A percentile compares a stretch with the other conserved stretches of the same genome.
Conservation (phyloP, 2,329 filamentous ascomycete species). For the Nemania diffusa region DNA sequence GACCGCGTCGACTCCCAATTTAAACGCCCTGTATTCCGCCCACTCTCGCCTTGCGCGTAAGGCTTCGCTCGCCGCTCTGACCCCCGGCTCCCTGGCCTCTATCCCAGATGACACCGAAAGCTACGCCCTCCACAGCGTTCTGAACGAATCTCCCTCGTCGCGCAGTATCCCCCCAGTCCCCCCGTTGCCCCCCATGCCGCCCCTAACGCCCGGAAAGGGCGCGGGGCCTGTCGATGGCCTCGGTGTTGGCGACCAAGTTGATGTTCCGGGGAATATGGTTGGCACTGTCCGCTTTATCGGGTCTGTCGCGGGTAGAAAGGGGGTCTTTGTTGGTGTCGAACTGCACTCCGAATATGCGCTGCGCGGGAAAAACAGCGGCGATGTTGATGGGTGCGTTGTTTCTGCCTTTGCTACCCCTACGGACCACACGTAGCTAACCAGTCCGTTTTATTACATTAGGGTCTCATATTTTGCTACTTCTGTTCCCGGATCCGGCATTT, state of each 20-base stretch:
- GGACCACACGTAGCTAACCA: slow-evolving; percentile 33
- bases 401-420: slow-evolving; percentile 7
- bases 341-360: slow-evolving; percentile 81
- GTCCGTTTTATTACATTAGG: slow-evolving; percentile 52
- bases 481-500: slow-evolving; percentile 86
- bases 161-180: slow-evolving; percentile 27
- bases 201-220: slow-evolving; percentile 63
- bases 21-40: slow-evolving; percentile 62
- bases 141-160: slow-evolving; percentile 52
- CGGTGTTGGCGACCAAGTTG: slow-evolving; percentile 83
- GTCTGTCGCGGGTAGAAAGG: slow-evolving; percentile 86
- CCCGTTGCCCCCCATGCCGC: slow-evolving; percentile 60
- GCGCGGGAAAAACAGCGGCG: slow-evolving; percentile 93
- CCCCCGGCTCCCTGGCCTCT: slow-evolving; percentile 68
- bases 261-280: slow-evolving; percentile 92
- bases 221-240: slow-evolving; percentile 62
- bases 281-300: slow-evolving; percentile 92
- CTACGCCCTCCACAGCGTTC: slow-evolving; percentile 68
- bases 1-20: slow-evolving; percentile 68
- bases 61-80: slow-evolving; percentile 76
- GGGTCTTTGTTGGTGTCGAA: slow-evolving; percentile 92
- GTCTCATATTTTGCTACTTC: slow-evolving; percentile 84
- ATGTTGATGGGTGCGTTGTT: slow-evolving; percentile 82
- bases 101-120: slow-evolving; percentile 74
- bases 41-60: slow-evolving; percentile 72